A percentile compares a stretch with the other conserved stretches of the same genome.
These are phyloP conservation scores for Fusarium keratoplasticum DNA, from an alignment of 2,329 filamentous ascomycete genomes.

Conservation along the genomic window DNA sequence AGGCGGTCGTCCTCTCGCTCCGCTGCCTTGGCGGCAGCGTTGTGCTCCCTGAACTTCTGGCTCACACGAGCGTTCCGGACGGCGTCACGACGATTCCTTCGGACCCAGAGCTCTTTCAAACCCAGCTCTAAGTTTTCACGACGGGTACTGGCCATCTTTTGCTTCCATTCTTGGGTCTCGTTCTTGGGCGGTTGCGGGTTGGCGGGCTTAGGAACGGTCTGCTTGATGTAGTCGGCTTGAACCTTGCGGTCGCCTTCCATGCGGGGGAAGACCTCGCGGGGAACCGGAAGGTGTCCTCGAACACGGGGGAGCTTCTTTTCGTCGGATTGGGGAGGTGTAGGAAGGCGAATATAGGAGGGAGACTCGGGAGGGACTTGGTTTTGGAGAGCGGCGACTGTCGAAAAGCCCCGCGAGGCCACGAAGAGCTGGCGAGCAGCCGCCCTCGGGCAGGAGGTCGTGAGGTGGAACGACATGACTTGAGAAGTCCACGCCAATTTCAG, in stretches of 20 bases:
- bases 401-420: slow-evolving; percentile 47
- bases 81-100: slow-evolving; percentile 64
- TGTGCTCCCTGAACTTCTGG: slow-evolving; percentile 60
- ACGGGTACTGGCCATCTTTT: slow-evolving; percentile 76
- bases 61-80: slow-evolving; percentile 53
- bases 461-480: slow-evolving; percentile 46
- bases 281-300: slow-evolving; percentile 85
- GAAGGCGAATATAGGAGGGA: slow-evolving; percentile 86
- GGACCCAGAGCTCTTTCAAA: slow-evolving; percentile 74
- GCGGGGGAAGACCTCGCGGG: slow-evolving; percentile 80
- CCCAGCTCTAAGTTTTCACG: slow-evolving; percentile 79
- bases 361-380: slow-evolving; percentile 84
- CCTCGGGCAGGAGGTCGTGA: slow-evolving; percentile 41
- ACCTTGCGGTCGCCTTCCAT: slow-evolving; percentile 70
- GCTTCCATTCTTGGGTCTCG: slow-evolving; percentile 70
- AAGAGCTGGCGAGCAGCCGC: slow-evolving; percentile 43
- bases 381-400: slow-evolving; percentile 52
- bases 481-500: slow-evolving; percentile 17
- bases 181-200: slow-evolving; percentile 52
- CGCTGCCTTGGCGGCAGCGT: slow-evolving; percentile 67
- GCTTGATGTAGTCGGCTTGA: slow-evolving; percentile 68
- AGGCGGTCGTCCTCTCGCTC: slow-evolving; percentile 81
- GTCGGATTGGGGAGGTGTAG: slow-evolving; percentile 78
- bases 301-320: slow-evolving; percentile 60
- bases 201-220: slow-evolving; percentile 68